Percentiles rank a stretch among this genome's conserved stretches.
These are phyloP conservation scores for Kingdonia uniflora DNA, from an alignment of 164 flowering plant species.

Conservation along the genomic window DNA sequence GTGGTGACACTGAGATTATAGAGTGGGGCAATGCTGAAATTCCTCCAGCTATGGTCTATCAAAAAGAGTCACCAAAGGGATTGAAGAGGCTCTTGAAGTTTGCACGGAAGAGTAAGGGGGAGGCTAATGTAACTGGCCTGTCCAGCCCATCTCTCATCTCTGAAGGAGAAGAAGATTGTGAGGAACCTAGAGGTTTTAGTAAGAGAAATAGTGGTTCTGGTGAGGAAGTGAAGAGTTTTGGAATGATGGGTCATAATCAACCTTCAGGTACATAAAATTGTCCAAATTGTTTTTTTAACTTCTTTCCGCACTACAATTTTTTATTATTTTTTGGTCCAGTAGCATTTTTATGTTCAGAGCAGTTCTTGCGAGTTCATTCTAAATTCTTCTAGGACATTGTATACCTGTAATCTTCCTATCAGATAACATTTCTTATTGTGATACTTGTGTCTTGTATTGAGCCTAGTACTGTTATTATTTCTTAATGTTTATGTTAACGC, in stretches of 20 bases:
- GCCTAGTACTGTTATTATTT: too few species aligned
- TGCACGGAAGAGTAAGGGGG: constrained; percentile 75
- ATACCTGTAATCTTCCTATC: too few species aligned
- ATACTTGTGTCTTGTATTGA: too few species aligned
- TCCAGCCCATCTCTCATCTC: constrained; percentile 67
- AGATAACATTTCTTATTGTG: too few species aligned
- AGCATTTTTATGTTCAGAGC: too few species aligned
- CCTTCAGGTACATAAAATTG: constrained; percentile 23
- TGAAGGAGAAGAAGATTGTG: constrained; percentile 81
- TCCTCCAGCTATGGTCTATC: constrained; percentile 57
- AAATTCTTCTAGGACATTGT: too few species aligned
- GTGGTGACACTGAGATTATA: constrained; percentile 49
- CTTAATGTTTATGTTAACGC: too few species aligned
- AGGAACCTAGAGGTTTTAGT: constrained; percentile 40
- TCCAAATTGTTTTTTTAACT: constrained; percentile 4
- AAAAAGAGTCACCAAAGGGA: constrained; percentile 82
- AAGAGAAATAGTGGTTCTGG: constrained; percentile 44
- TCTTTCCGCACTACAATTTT: neutral
- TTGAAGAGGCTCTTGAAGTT: constrained; percentile 82
- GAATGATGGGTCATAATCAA: constrained; percentile 16
- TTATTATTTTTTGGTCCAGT: too few species aligned
- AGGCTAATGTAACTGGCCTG: constrained; percentile 49
- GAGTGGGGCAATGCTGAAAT: constrained; percentile 94
- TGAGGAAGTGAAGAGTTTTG: constrained; percentile 43
- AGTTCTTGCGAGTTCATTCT: too few species aligned